Evolutionary conservation across 148 eudicot species (phyloP).

Genomic region (Fallopia convolvulus): DNA sequence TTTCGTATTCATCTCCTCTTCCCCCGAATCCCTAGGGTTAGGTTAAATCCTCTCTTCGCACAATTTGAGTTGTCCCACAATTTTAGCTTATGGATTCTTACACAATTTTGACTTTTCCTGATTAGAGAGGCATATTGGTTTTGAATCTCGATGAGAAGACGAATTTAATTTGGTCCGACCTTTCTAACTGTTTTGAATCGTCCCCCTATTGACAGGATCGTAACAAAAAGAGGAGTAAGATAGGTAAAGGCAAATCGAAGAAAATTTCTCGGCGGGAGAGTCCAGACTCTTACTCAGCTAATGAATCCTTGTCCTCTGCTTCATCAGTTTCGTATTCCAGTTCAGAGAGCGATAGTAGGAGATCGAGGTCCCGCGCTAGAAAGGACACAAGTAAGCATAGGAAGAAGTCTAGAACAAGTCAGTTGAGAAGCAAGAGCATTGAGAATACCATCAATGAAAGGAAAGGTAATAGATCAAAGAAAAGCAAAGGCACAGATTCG

Average conservation of each 20-base stretch:
- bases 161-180: background rate
- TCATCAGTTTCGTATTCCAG: conserved; percentile 26
- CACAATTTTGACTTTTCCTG: background rate
- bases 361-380: conserved; percentile 39
- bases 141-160: background rate
- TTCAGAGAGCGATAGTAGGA: conserved; percentile 30
- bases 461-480: conserved; percentile 43
- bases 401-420: conserved; percentile 37
- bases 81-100: background rate
- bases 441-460: conserved; percentile 24
- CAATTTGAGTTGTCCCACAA: background rate
- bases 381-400: conserved; percentile 33
- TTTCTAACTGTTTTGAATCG: background rate
- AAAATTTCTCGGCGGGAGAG: conserved; percentile 32
- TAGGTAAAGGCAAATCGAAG: conserved; percentile 45
- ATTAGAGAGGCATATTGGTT: background rate
- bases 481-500: conserved; percentile 23
- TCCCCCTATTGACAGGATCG: conserved; percentile 30
- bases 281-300: conserved; percentile 34
- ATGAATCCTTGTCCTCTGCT: conserved; percentile 27
- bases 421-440: conserved; percentile 27
- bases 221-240: conserved; percentile 47
- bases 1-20: background rate
- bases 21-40: conserved; percentile 8
- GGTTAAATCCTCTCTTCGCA: background rate